Base-by-base conservation (phyloP, 2,329 filamentous ascomycete genomes). In the Hortaea sp. region DNA sequence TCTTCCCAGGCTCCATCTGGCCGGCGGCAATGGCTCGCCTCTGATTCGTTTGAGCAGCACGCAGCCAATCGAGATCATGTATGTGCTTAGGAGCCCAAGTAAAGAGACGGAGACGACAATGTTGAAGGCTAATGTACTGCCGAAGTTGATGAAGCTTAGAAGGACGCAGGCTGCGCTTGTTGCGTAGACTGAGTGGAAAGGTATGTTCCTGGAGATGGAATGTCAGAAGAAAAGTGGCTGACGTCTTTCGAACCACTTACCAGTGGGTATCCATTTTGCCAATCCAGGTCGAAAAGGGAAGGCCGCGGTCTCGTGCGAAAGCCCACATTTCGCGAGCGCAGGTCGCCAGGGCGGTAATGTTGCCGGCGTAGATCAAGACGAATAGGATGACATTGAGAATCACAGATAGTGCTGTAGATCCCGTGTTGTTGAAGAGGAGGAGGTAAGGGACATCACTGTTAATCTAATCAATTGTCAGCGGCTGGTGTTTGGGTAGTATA, bases 11-110 rank as follows among this genome's bases (percentile, higher is more conserved):
- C 49, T 50, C 50, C 55, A 59, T 6, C 51, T 47, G 9, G 52
- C 52, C 5, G 46, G 48, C 1, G 53, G 57, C n/a, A 57, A 42
- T 9, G 51, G 46, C 37, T 55, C 45, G 37, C 49, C 48, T 10
- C 32, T 46, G 40, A 56, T 41, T 10, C 55, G 48, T 28, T 48
- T 47, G 29, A 48, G 45, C 20, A 54, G 47, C 9, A 55, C 50
- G 29, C 63, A 63, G 40, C 63, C 61, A 44, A 64, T 62, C 29
- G 55, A 58, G 13, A 64, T 54, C 32, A 63, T 52, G 52, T 66
- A 65, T 1, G 62, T 63, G 27, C 49, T 56, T 46, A 65, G 55
- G 10, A 65, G 55, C 4, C 56, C 61, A 1, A 57, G 53, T 1
- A 57, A 53, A 0, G 57, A 60, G 2, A 66, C 52, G 6, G 62